Evolutionary conservation across 169 alveolate genomes (phyloP).

Genomic region (Plasmodium berghei): DNA sequence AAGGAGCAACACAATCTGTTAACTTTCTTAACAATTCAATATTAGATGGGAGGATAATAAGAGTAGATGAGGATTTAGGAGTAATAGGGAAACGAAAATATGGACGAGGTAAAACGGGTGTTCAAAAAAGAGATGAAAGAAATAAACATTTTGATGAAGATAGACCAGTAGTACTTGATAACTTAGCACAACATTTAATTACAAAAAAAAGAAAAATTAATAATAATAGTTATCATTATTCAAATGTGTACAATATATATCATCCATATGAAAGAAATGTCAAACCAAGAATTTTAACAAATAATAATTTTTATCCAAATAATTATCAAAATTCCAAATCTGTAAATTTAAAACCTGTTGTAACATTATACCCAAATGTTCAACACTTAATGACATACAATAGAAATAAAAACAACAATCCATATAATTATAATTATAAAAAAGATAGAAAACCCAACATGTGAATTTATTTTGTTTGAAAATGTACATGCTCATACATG

Average conservation of each 20-base stretch:
- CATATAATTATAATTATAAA: constrained; percentile 25
- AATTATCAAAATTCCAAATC: constrained; percentile 3
- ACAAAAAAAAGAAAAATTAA: constrained; percentile 53
- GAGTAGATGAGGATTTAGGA: constrained; percentile 87
- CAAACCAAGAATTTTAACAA: constrained; percentile 15
- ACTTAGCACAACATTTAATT: constrained; percentile 24
- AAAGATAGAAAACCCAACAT: constrained; percentile 12
- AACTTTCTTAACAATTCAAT: constrained; percentile 82
- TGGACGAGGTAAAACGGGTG: constrained; percentile 85
- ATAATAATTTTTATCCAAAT: background rate
- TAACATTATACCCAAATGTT: constrained; percentile 46
- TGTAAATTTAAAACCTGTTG: constrained; percentile 31
- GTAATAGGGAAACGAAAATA: constrained; percentile 81
- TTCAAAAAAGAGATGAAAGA: constrained; percentile 85
- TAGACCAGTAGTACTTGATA: constrained; percentile 52
- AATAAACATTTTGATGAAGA: constrained; percentile 67
- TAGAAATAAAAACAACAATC: constrained; percentile 11
- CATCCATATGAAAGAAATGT: constrained; percentile 50
- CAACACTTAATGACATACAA: constrained; percentile 49
- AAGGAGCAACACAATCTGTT: constrained; percentile 81
- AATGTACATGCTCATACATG: background rate
- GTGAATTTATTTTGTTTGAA: background rate
- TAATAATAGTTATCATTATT: background rate
- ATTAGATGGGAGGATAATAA: constrained; percentile 84
- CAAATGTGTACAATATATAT: background rate